Base-by-base conservation (phyloP, 768 basidiomycete genomes). In the Psilocybe sp. region DNA sequence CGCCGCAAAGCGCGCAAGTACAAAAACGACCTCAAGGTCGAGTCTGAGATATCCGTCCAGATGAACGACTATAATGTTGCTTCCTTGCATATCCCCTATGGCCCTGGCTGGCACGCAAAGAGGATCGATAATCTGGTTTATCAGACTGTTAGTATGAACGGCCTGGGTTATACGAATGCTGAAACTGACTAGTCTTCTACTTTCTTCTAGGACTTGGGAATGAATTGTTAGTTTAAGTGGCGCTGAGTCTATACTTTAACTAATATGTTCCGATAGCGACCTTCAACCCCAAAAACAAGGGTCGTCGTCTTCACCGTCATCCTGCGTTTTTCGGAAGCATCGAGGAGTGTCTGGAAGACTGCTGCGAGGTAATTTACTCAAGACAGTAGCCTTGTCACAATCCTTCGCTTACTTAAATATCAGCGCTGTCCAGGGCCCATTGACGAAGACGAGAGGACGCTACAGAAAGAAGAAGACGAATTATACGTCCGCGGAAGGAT, bases 281-380 rank as follows among this genome's bases (percentile, higher is more conserved):
- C 1, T 85, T 75, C 62, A 84, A 84, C 49, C 80, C 81, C 1
- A 82, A 80, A 67, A 84, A 84, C 64, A 79, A 82, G 53, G 74
- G 70, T 10, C 70, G 81, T 11, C 69, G 75, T 2, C 71, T 85
- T 3, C 82, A 85, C 68, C 79, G 81, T 28, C 82, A 85, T 54
- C 76, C 79, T 8, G 81, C 81, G 1, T 84, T 81, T 63, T 83
- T 84, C 51, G 82, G 83, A 5, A 79, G 73, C 0, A 73, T 79
- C 59, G 57, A 71, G 45, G 81, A 85, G 50, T 78, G 77, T 40
- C 46, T 84, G 15, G 80, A 79, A 51, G 84, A 84, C 46, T 83
- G 81, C 53, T 85, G 82, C 62, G 81, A 80, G 71, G 81, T 80
- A 52, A 9, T 10, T 34, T 18, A n/a, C 14, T 5, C 2, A 10